Evolutionary conservation across 805 yeast genomes (phyloP).

Genomic region (Cyberlindnera suaveolens): DNA sequence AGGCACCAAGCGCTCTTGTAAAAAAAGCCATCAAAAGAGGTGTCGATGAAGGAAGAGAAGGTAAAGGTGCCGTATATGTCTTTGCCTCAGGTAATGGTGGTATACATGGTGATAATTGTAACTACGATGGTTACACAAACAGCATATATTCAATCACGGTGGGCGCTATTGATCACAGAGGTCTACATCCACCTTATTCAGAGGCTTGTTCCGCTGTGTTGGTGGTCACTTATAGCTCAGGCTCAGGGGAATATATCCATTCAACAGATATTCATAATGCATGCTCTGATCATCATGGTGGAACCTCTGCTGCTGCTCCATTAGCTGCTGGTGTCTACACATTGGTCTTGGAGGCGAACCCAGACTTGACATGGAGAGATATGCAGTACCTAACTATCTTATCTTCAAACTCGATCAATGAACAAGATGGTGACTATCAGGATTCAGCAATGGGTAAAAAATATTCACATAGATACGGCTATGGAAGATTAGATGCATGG

Average conservation of each 20-base stretch:
- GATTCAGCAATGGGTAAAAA: slow-evolving; percentile 50
- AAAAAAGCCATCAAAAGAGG: slow-evolving; percentile 82
- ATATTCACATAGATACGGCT: slow-evolving; percentile 86
- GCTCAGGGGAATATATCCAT: slow-evolving; percentile 82
- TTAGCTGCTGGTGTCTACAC: slow-evolving; percentile 95
- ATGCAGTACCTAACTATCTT: slow-evolving; percentile 77
- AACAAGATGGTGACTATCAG: slow-evolving; percentile 69
- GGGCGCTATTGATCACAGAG: slow-evolving; percentile 85
- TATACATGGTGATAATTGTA: slow-evolving; percentile 76
- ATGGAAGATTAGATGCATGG: slow-evolving; percentile 85
- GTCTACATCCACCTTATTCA: slow-evolving; percentile 81
- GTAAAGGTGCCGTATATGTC: slow-evolving; percentile 83
- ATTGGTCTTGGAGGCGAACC: slow-evolving; percentile 74
- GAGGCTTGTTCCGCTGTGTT: slow-evolving; percentile 93
- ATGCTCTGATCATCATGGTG: slow-evolving; percentile 81
- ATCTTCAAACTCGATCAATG: slow-evolving; percentile 63
- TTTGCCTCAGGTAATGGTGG: slow-evolving; percentile 98
- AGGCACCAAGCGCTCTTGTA: slow-evolving; percentile 76
- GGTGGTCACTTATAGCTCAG: slow-evolving; percentile 90
- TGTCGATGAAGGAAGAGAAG: slow-evolving; percentile 69
- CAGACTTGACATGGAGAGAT: slow-evolving; percentile 92
- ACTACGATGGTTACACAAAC: slow-evolving; percentile 95
- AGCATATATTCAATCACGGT: slow-evolving; percentile 92
- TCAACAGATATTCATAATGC: slow-evolving; percentile 70
- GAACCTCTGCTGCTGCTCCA: slow-evolving; percentile 99